Conservation (phyloP, 225 moss, liverwort and hornwort genomes). For the Straminergon stramineum region DNA sequence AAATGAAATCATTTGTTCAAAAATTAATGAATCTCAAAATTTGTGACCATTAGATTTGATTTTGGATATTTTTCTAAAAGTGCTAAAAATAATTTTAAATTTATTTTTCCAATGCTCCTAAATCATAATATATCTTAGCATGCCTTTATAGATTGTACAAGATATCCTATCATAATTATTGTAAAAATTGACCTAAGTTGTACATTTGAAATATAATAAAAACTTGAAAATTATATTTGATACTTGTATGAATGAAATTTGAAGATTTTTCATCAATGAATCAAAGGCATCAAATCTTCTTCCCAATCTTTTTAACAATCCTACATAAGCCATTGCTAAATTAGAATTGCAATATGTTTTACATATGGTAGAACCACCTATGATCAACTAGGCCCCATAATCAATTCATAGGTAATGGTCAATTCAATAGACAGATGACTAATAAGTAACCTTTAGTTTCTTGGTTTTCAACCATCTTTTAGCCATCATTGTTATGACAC, state of each 20-base stretch:
- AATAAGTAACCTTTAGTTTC: too few species aligned
- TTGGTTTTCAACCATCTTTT: too few species aligned
- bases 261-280: not conserved
- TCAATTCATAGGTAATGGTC: too few species aligned
- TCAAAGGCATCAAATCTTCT: not conserved
- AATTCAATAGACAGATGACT: too few species aligned
- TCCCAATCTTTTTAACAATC: fast-evolving
- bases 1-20: not conserved
- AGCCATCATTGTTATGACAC: too few species aligned
- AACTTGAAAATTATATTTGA: not conserved
- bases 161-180: not conserved
- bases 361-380: too few species aligned
- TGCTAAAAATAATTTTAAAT: fast-evolving
- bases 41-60: not conserved
- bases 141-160: not conserved
- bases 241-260: not conserved
- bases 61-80: not conserved
- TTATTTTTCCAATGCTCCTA: not conserved
- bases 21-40: not conserved
- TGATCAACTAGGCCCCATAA: too few species aligned
- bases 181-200: not conserved
- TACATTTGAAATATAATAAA: not conserved
- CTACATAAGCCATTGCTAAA: not conserved
- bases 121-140: not conserved
- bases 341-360: not conserved